These are phyloP conservation scores for Calocybe gangraenosa DNA, from an alignment of 768 basidiomycete genomes.

Conservation along the genomic window DNA sequence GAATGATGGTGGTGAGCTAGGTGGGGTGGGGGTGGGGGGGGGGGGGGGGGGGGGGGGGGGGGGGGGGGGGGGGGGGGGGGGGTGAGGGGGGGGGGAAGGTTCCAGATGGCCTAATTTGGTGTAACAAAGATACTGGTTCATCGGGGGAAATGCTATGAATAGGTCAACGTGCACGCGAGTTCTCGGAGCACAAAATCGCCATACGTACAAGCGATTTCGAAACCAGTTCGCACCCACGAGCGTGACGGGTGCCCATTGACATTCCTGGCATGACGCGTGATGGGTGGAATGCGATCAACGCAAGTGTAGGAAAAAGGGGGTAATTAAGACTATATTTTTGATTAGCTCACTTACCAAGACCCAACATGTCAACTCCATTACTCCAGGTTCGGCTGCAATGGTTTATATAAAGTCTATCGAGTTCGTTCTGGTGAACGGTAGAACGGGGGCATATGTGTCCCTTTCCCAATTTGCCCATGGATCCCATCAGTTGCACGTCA, in stretches of 20 bases:
- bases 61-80: too few relatives aligned
- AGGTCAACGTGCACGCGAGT: constrained; percentile 23
- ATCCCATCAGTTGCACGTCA: constrained; percentile 31
- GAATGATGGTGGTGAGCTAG: too few relatives aligned
- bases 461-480: constrained; percentile 31
- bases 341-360: too few relatives aligned
- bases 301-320: too few relatives aligned
- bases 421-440: constrained; percentile 41
- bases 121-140: too few relatives aligned
- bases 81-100: too few relatives aligned
- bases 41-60: too few relatives aligned
- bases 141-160: too few relatives aligned
- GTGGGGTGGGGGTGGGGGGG: too few relatives aligned
- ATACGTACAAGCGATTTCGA: constrained; percentile 25
- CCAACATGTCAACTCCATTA: too few relatives aligned
- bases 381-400: constrained; percentile 26
- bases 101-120: too few relatives aligned
- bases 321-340: too few relatives aligned
- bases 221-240: constrained; percentile 35
- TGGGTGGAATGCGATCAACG: background rate
- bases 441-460: constrained; percentile 40
- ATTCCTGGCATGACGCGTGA: constrained; percentile 27
- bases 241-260: constrained; percentile 43
- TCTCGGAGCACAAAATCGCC: constrained; percentile 21
- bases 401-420: constrained; percentile 35